Base-by-base conservation (phyloP, 129 eudicot species). In the Cynara cardunculus region DNA sequence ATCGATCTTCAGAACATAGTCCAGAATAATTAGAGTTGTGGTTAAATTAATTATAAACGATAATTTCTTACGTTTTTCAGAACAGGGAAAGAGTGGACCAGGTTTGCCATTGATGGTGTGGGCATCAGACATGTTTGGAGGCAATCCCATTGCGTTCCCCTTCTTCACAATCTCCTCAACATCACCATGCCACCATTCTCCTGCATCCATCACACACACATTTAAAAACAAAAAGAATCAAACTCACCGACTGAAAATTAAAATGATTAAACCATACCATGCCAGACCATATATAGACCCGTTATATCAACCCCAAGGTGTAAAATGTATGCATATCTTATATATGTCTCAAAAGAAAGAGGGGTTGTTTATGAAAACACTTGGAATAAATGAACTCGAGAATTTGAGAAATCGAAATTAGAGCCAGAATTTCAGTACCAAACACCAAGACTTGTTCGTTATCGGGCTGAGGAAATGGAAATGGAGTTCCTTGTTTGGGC, bases 151-250 rank as follows among this genome's bases (percentile, higher is more conserved):
- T 82, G 88, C 35, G 25, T 86, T 86, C 75, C 46, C 46, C 46
- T 37, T 9, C 46, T 37, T 37, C 46, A 37, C 46, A 8, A 37
- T 37, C 2, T 37, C 46, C 1, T 86, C 90, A 1, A 91, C 79
- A 53, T 89, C 92, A 16, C 84, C 92, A 79, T 91, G 88, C 94
- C 94, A 91, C 97, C 97, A 91, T 59, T 91, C 97, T 46, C 93
- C 93, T 91, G 76, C 46, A 37, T 37, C 2, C 11, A 37, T 37
- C 10, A 37, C 1, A 9, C 13, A 34, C 39, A 6, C 41, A 35
- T 35, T 35, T 35, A 35, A 35, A 0, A 35, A 28, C 31, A 28
- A 28, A 28, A 28, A 28, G 3, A 28, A 28, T 3, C 31, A 28
- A 28, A 28, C 3, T 1, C 31, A 28, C 31, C 31, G 1, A n/a